Percentiles rank a stretch among this genome's conserved stretches.
Evolutionary conservation across 345 rosid species (phyloP).

Genomic region (Turnera subulata): DNA sequence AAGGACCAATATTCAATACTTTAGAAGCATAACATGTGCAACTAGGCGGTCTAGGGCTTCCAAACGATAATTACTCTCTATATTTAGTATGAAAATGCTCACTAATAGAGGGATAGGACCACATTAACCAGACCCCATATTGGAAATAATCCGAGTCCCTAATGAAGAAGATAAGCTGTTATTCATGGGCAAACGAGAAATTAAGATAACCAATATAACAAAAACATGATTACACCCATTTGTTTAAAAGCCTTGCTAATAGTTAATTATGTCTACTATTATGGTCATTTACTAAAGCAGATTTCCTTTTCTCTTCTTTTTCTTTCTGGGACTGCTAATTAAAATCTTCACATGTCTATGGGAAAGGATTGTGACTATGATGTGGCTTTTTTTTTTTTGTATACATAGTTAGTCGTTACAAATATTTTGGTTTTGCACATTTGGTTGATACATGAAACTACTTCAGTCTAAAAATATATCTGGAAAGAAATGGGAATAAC

Average conservation of each 20-base stretch:
- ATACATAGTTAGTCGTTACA: no score
- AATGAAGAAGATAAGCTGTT: background rate
- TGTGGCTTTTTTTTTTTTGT: no score
- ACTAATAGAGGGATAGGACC: conserved; percentile 24
- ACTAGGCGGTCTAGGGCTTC: conserved; percentile 8
- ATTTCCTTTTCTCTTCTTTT: background rate
- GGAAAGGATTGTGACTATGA: no score
- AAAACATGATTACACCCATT: conserved; percentile 17
- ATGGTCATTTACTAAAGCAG: background rate
- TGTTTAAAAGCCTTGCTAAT: conserved; percentile 1
- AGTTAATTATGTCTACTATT: background rate
- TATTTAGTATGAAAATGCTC: conserved; percentile 1
- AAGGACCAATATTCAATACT: background rate
- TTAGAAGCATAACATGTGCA: conserved; percentile 24
- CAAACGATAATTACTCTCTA: conserved; percentile 9
- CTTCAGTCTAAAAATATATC: no score
- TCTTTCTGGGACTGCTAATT: no score
- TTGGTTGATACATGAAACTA: background rate
- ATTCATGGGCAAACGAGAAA: background rate
- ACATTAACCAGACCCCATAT: conserved; percentile 7
- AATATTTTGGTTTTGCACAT: no score
- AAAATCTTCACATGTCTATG: no score
- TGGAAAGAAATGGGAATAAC: background rate
- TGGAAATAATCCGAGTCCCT: conserved; percentile 12
- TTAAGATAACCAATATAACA: no score